These are phyloP conservation scores for Saccharum officinarum DNA, from an alignment of 176 grass and related monocot genomes.

Conservation along the genomic window DNA sequence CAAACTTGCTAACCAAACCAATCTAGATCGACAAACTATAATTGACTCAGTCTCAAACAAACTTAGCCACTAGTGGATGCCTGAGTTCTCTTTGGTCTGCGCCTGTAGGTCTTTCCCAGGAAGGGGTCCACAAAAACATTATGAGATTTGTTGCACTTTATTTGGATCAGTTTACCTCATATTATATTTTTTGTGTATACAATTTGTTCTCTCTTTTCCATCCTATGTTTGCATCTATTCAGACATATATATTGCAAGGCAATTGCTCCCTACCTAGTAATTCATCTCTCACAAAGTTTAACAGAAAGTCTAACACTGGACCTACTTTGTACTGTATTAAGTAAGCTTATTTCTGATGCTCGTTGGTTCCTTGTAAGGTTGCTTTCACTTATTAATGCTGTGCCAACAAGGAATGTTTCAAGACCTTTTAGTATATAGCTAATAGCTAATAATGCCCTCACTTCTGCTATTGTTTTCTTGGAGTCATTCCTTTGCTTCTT, in stretches of 20 bases:
- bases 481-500: constrained; percentile 1
- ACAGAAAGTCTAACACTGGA: not conserved
- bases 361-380: constrained; percentile 3
- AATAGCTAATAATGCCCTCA: constrained; percentile 13
- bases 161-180: not conserved
- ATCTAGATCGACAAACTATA: too few relatives aligned
- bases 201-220: not conserved
- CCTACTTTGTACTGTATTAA: not conserved
- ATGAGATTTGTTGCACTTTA: too few relatives aligned
- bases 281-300: not conserved
- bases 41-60: too few relatives aligned
- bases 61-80: too few relatives aligned
- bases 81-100: too few relatives aligned
- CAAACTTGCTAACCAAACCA: too few relatives aligned
- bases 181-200: not conserved
- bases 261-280: not conserved
- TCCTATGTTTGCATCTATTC: constrained; percentile 10
- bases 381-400: not conserved
- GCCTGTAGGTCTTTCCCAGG: too few relatives aligned
- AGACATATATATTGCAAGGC: not conserved
- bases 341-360: constrained; percentile 6
- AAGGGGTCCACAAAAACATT: too few relatives aligned
- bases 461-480: not conserved
- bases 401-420: not conserved
- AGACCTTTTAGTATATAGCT: not conserved